Conservation (phyloP, 805 yeast genomes). For the Wickerhamiella sergipiensis region DNA sequence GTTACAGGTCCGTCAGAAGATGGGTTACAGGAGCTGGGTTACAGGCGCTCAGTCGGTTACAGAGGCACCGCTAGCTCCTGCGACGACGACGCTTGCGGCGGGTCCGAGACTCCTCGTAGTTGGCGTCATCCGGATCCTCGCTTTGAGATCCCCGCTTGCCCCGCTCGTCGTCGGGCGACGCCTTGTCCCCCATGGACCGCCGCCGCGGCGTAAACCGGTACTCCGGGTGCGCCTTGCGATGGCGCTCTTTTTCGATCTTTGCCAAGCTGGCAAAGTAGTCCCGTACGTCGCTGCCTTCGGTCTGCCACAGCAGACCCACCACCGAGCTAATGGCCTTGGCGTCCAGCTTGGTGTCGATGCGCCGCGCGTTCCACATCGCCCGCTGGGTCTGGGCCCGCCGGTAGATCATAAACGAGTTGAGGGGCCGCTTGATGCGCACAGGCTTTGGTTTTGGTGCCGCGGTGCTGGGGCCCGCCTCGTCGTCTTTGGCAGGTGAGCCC, state of each 20-base stretch:
- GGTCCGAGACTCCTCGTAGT: not conserved
- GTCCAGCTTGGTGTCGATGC: slow-evolving; percentile 24
- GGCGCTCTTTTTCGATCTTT: slow-evolving; percentile 30
- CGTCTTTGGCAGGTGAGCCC: not conserved
- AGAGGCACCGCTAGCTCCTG: too few species aligned
- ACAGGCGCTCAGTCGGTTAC: too few species aligned
- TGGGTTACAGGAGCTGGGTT: too few species aligned
- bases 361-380: slow-evolving; percentile 23
- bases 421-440: slow-evolving; percentile 29
- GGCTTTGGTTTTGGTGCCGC: not conserved
- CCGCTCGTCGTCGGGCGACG: not conserved
- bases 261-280: slow-evolving; percentile 28
- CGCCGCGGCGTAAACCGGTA: slow-evolving; percentile 33
- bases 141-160: not conserved
- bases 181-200: slow-evolving; percentile 4
- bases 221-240: slow-evolving; percentile 30
- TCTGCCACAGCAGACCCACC: slow-evolving; percentile 34
- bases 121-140: not conserved
- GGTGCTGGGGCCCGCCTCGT: slow-evolving; percentile 5
- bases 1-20: too few species aligned
- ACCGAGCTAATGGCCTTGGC: slow-evolving; percentile 31
- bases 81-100: not conserved
- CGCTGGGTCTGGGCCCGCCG: slow-evolving; percentile 32
- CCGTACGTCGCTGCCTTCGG: slow-evolving; percentile 28
- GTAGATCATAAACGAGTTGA: slow-evolving; percentile 36